Percentiles rank a stretch among this genome's conserved stretches.
These are phyloP conservation scores for Avena sativa DNA, from an alignment of 176 grass and related monocot genomes.

Conservation along the genomic window DNA sequence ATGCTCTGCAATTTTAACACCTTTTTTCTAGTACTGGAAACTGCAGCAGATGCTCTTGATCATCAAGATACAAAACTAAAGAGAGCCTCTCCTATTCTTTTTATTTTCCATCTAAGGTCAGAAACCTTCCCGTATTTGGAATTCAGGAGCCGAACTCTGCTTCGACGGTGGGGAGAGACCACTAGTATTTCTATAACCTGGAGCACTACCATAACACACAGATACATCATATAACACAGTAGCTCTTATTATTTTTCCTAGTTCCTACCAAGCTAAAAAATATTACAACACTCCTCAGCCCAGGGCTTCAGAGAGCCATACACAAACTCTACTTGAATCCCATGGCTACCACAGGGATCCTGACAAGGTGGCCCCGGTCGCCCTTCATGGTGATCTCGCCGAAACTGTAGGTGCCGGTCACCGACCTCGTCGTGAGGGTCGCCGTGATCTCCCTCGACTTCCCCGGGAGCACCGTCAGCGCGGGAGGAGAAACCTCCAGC, in stretches of 20 bases:
- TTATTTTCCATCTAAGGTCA: too few species aligned
- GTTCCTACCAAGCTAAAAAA: conserved; percentile 62
- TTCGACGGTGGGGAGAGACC: not conserved
- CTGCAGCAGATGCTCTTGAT: not conserved
- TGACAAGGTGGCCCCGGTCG: conserved; percentile 75
- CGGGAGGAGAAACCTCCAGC: conserved; percentile 65
- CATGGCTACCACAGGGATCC: conserved; percentile 87
- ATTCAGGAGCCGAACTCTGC: not conserved
- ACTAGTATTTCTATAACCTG: conserved; percentile 43
- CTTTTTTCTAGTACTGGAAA: not conserved
- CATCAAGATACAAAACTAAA: not conserved
- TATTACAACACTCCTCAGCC: conserved; percentile 53
- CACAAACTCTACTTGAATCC: conserved; percentile 66
- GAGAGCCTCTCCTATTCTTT: too few species aligned
- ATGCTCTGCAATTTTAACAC: not conserved
- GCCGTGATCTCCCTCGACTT: conserved; percentile 60
- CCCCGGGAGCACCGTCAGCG: conserved; percentile 66
- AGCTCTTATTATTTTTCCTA: conserved; percentile 53
- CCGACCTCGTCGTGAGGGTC: conserved; percentile 75
- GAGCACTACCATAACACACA: conserved; percentile 23
- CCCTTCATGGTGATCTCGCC: conserved; percentile 94
- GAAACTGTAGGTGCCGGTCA: conserved; percentile 79
- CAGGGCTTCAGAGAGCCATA: not conserved
- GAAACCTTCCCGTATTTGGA: not conserved
- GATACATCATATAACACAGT: conserved; percentile 10